These are phyloP conservation scores for Rheum nobile DNA, from an alignment of 148 eudicot species.

Conservation along the genomic window DNA sequence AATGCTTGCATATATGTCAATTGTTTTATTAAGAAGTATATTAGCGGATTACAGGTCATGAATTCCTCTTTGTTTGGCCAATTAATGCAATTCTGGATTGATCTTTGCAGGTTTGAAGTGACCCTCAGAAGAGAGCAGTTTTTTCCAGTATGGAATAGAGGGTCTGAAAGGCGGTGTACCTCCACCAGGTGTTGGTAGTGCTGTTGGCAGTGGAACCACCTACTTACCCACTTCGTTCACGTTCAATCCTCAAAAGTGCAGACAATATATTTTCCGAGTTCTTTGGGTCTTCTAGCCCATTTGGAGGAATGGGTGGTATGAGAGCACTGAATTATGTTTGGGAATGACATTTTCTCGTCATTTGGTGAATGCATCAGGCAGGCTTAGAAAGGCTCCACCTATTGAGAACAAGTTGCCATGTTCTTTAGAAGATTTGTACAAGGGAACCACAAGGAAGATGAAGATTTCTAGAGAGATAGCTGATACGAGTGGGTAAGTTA, in stretches of 20 bases:
- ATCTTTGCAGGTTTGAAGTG: conserved; percentile 33
- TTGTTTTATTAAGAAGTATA: background rate
- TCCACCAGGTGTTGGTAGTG: conserved; percentile 23
- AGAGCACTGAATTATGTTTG: conserved; percentile 1
- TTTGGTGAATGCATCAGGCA: no score
- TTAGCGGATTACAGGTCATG: background rate
- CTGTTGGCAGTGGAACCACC: conserved; percentile 6
- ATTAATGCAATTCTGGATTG: background rate
- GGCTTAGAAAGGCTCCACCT: conserved; percentile 29
- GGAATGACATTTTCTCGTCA: conserved; percentile 10
- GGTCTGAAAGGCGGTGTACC: conserved; percentile 39
- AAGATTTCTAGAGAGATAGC: conserved; percentile 33
- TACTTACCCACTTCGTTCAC: conserved; percentile 8
- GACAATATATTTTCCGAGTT: conserved; percentile 40
- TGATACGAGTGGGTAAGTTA: conserved; percentile 35
- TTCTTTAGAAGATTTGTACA: conserved; percentile 35
- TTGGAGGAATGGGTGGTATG: conserved; percentile 13
- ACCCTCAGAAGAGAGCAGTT: conserved; percentile 43
- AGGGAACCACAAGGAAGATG: conserved; percentile 42
- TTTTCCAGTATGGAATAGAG: conserved; percentile 44
- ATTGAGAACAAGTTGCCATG: conserved; percentile 31
- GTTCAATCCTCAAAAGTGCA: conserved; percentile 29
- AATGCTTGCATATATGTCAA: no score
- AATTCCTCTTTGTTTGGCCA: background rate
- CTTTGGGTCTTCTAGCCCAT: conserved; percentile 34